phyloP scores from a whole-genome alignment of 2,329 filamentous ascomycete genomes.

The Pseudocercospora fuligena region DNA sequence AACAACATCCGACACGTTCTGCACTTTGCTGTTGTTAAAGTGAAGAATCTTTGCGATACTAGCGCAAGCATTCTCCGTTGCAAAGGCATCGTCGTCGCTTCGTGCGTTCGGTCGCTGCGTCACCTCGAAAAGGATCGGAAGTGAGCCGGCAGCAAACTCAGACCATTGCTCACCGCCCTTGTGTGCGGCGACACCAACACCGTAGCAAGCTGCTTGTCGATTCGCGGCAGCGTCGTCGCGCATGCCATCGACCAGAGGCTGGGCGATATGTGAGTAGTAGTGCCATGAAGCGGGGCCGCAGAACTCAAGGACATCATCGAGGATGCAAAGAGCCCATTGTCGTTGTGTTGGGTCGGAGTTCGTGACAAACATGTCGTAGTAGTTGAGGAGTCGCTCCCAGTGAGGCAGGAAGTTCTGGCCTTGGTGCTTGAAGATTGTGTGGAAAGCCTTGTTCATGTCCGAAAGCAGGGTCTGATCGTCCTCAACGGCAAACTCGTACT shows the following conservation, averaged over 20 bases:
- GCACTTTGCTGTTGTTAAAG: constrained; percentile 79
- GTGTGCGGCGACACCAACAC: constrained; percentile 92
- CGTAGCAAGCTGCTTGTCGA: constrained; percentile 93
- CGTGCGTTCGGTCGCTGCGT: constrained; percentile 80
- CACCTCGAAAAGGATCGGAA: constrained; percentile 84
- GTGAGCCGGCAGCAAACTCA: constrained; percentile 78
- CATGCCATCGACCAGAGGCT: constrained; percentile 85
- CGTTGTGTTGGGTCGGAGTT: constrained; percentile 86
- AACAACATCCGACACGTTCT: constrained; percentile 75
- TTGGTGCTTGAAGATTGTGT: constrained; percentile 98
- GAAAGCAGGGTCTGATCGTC: constrained; percentile 95
- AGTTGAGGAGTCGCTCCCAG: constrained; percentile 84
- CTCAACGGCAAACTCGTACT: constrained; percentile 87
- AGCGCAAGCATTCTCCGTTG: constrained; percentile 95
- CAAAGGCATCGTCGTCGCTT: constrained; percentile 91
- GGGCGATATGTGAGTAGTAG: constrained; percentile 83
- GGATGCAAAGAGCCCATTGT: constrained; percentile 98
- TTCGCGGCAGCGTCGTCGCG: constrained; percentile 86
- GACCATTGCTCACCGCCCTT: constrained; percentile 87
- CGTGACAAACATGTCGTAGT: constrained; percentile 83
- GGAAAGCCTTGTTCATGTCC: constrained; percentile 99
- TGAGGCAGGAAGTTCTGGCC: constrained; percentile 79
- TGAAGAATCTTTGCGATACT: constrained; percentile 97
- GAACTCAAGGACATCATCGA: constrained; percentile 98
- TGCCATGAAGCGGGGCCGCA: constrained; percentile 86